Conservation (phyloP, 2,329 filamentous ascomycete species). For the Dactylellina leptospora region DNA sequence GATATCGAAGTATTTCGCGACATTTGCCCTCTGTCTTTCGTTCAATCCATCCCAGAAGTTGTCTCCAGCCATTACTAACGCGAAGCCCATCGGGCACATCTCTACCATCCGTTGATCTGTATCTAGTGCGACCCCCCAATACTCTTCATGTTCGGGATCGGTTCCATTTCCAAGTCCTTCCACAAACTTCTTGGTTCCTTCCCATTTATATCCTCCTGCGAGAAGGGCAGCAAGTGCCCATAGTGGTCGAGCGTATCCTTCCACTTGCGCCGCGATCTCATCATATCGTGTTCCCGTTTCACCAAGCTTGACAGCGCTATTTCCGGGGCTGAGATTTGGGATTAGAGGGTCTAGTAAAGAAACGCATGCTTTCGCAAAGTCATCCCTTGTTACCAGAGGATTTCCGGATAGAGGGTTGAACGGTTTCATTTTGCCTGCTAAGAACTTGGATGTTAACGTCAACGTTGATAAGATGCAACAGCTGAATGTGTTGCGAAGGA, state of each 20-base stretch:
- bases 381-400: conserved; percentile 51
- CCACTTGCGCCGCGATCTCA: conserved; percentile 77
- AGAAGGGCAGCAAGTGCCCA: conserved; percentile 78
- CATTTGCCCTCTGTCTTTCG: conserved; percentile 70
- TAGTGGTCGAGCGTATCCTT: conserved; percentile 77
- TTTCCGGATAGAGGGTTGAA: conserved; percentile 49
- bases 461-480: not conserved
- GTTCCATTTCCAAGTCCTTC: conserved; percentile 76
- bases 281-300: conserved; percentile 80
- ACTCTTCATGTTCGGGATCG: conserved; percentile 74
- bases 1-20: conserved; percentile 78
- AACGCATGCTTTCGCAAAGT: conserved; percentile 68
- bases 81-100: conserved; percentile 80
- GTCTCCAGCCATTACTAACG: conserved; percentile 73
- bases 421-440: conserved; percentile 15
- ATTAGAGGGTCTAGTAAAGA: conserved; percentile 75
- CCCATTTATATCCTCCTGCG: conserved; percentile 73
- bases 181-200: conserved; percentile 72
- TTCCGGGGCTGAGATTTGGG: conserved; percentile 74
- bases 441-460: not conserved
- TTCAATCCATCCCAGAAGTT: conserved; percentile 73
- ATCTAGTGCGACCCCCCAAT: conserved; percentile 79
- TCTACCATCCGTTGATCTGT: conserved; percentile 86
- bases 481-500: not conserved
- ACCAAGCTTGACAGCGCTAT: conserved; percentile 73